phyloP scores from a whole-genome alignment of 2,329 filamentous ascomycete species.

The Pestalotiopsis sp. region DNA sequence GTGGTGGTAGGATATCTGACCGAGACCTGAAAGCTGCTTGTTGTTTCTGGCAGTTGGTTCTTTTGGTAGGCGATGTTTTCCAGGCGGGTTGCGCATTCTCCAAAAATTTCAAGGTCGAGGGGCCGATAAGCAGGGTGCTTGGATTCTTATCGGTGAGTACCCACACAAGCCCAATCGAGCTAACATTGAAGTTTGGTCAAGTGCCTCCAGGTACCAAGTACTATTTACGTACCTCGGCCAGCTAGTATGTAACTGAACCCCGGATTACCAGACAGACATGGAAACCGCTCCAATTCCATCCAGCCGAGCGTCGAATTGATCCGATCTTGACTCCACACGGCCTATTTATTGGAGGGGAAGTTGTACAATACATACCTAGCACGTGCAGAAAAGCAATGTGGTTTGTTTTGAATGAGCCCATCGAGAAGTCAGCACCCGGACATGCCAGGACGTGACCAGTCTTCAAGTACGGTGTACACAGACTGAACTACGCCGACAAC shows the following conservation, averaged over 20 bases:
- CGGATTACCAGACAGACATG: not conserved
- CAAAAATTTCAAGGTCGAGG: conserved; percentile 9
- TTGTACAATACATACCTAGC: no score
- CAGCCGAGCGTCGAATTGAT: not conserved
- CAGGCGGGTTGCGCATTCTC: not conserved
- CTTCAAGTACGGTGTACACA: no score
- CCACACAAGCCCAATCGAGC: no score
- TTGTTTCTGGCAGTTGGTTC: not conserved
- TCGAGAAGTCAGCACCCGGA: no score
- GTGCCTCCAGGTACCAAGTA: no score
- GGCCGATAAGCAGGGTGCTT: conserved; percentile 3
- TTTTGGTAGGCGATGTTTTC: not conserved
- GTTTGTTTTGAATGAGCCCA: no score
- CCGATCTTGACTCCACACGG: not conserved
- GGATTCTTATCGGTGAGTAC: not conserved
- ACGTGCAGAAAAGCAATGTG: no score
- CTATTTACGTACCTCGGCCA: not conserved
- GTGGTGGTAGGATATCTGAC: not conserved
- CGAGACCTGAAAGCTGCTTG: not conserved
- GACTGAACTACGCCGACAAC: no score
- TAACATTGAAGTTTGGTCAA: no score
- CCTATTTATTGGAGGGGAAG: no score
- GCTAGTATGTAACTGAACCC: not conserved
- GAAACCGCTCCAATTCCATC: not conserved
- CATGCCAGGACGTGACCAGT: no score